Conservation (phyloP, 345 rosid species). For the Eucalyptus cloeziana region DNA sequence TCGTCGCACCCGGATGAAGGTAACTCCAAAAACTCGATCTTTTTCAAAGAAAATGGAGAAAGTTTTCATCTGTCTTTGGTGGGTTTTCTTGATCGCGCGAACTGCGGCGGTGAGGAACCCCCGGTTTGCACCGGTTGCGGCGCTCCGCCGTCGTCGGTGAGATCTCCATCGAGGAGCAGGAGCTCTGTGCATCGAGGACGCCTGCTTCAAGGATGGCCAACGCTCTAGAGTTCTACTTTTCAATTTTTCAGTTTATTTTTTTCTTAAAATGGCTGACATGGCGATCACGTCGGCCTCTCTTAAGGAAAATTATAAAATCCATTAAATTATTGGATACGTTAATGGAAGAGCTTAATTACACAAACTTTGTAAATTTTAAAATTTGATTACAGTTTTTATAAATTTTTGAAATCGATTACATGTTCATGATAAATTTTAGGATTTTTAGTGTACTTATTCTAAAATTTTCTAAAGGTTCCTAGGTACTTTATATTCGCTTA, state of each 20-base stretch:
- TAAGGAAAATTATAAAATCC: too few relatives aligned
- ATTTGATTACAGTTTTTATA: background rate
- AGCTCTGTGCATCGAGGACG: slow-evolving; percentile 60
- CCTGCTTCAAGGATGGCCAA: slow-evolving; percentile 58
- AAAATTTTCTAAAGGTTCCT: background rate
- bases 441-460: background rate
- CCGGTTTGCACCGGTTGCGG: slow-evolving; percentile 71
- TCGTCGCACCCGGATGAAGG: slow-evolving; percentile 92
- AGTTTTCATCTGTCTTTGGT: background rate
- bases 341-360: background rate
- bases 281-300: background rate
- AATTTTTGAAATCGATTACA: background rate
- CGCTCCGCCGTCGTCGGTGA: slow-evolving; percentile 25
- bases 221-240: background rate
- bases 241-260: background rate
- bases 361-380: accelerated
- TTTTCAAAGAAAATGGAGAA: background rate
- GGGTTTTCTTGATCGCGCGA: background rate
- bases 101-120: slow-evolving; percentile 62
- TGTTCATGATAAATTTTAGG: too few relatives aligned
- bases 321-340: too few relatives aligned
- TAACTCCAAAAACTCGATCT: background rate
- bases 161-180: slow-evolving; percentile 81
- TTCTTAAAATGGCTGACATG: background rate
- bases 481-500: background rate